Evolutionary conservation across 805 yeast genomes (phyloP), one percentile per base, ranked within the genome.

Genomic region (Pichia occidentalis): DNA sequence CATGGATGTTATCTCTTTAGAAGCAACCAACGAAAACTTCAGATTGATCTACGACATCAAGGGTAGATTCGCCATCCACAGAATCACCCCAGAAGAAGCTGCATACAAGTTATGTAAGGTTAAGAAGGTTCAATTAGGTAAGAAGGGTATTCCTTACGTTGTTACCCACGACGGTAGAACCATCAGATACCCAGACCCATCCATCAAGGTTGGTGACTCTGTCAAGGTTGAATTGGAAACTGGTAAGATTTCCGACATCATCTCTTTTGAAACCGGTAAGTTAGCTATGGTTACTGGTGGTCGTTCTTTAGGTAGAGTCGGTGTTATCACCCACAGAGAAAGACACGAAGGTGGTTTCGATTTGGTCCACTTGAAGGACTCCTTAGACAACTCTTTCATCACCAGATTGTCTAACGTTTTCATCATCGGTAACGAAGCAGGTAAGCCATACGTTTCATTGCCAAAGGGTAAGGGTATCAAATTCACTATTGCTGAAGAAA

Each of bases 81-180:
- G 98, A 77, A 90, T 90, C 75, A 85, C 96, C 56, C 92, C 86
- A 56, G 97, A 90, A 73, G 98, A 90, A 78, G 96, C 96, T 61
- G 68, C 88, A 57, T 90, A 92, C 92, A 90, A 90, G 76, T 83
- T 90, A 66, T 97, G 85, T 65, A 90, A 88, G 77, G 97, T 90
- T 61, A 92, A 86, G 84, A 86, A 84, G 71, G 96, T 90, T 54
- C 95, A 86, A 75, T 77, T 88, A 67, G 97, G 98, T 71, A 92
- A 90, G 84, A 86, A 80, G 75, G 95, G 95, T 66, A 78, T 90
- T 61, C 98, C 98, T 65, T 90, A 85, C 83, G 82, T 85, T 64
- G 97, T 90, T 57, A 90, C 98, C 65, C 98, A 90, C 81, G 98
- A 90, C 67, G 97, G 98, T 73, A 88, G 98, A 81, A 90, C 98